A percentile compares a stretch with the other conserved stretches of the same genome.
Evolutionary conservation across 2,329 filamentous ascomycete genomes (phyloP).

Genomic region (Neofusicoccum parvum): DNA sequence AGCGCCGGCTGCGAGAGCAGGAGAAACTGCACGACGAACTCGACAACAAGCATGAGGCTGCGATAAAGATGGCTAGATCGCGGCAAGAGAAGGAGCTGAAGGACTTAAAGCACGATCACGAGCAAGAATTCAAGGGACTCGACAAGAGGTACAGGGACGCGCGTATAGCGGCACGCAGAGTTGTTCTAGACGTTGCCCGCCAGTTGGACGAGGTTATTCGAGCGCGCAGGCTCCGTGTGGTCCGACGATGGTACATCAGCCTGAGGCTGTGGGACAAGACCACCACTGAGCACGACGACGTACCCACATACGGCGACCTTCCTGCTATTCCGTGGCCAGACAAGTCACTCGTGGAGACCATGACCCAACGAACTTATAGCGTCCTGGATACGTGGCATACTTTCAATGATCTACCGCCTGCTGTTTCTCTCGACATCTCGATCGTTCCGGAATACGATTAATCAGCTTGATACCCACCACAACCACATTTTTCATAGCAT

Average conservation of each 20-base stretch:
- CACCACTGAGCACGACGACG: background rate
- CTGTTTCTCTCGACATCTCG: conserved; percentile 14
- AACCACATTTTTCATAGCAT: conserved; percentile 17
- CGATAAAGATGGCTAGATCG: conserved; percentile 50
- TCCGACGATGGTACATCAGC: conserved; percentile 17
- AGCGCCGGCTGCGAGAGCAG: conserved; percentile 46
- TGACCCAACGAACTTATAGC: conserved; percentile 13
- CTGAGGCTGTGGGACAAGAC: conserved; percentile 16
- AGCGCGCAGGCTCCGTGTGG: conserved; percentile 3
- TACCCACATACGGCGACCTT: conserved; percentile 3
- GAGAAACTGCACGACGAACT: conserved; percentile 41
- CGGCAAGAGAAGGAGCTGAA: conserved; percentile 46
- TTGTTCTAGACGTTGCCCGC: background rate
- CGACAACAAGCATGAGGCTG: conserved; percentile 45
- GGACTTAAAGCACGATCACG: conserved; percentile 8
- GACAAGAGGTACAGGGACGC: conserved; percentile 2
- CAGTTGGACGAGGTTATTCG: conserved; percentile 7
- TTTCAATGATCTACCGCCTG: conserved; percentile 19
- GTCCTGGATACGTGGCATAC: conserved; percentile 17
- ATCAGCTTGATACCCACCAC: conserved; percentile 14
- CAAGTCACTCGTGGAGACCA: background rate
- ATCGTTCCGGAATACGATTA: background rate
- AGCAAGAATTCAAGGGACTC: conserved; percentile 3
- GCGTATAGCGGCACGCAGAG: background rate
- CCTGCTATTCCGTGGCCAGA: conserved; percentile 15